These are phyloP conservation scores for Jasminum sambac DNA, from an alignment of 257 asterid species.

Conservation along the genomic window DNA sequence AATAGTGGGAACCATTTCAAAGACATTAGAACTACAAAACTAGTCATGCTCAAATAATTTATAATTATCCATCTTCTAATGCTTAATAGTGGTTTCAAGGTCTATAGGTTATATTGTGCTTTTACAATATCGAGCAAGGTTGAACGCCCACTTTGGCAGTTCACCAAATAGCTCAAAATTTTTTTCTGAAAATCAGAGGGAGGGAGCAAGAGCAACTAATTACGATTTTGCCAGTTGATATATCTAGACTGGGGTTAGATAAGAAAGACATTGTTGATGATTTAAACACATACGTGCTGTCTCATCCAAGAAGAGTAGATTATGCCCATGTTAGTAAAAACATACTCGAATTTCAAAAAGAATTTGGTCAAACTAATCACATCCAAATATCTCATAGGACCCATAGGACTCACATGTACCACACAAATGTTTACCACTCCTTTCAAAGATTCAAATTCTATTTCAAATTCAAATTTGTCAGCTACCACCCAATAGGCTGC, in stretches of 20 bases:
- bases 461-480: too few relatives aligned
- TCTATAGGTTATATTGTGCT: not conserved
- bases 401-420: too few relatives aligned
- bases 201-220: conserved; percentile 4
- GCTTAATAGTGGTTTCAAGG: not conserved
- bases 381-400: too few relatives aligned
- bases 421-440: too few relatives aligned
- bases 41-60: conserved; percentile 11
- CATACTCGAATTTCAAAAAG: too few relatives aligned
- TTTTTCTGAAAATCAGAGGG: not conserved
- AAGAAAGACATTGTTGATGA: conserved; percentile 7
- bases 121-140: not conserved
- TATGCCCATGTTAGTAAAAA: too few relatives aligned
- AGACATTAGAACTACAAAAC: conserved; percentile 26
- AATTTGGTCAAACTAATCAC: too few relatives aligned
- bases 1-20: conserved; percentile 12
- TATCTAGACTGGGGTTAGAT: not conserved
- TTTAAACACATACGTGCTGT: conserved; percentile 8
- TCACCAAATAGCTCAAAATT: not conserved
- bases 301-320: conserved; percentile 11
- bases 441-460: too few relatives aligned
- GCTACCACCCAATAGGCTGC: not conserved
- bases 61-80: conserved; percentile 13
- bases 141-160: not conserved
- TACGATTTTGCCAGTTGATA: not conserved